Percentiles rank a stretch among this genome's conserved stretches.
Evolutionary conservation across 805 yeast genomes (phyloP).

Genomic region (Sugiyamaella lignohabitans): DNA sequence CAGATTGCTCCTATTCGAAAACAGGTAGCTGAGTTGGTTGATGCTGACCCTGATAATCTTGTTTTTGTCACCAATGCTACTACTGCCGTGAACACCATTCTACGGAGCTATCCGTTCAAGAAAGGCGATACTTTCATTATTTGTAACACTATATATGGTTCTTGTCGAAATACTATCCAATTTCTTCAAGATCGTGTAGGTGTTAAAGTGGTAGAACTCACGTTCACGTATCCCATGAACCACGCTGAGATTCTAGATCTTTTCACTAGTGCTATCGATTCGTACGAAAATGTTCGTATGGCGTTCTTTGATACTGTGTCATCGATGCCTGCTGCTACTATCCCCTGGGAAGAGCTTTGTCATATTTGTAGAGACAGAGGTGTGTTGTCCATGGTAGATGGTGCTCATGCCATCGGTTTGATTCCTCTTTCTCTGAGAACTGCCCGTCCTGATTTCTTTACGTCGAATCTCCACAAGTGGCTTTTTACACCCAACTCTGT

Average conservation of each 20-base stretch:
- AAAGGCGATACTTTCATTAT: conserved; percentile 47
- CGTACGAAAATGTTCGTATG: conserved; percentile 29
- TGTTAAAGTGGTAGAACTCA: conserved; percentile 35
- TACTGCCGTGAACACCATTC: conserved; percentile 49
- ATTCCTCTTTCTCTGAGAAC: conserved; percentile 23
- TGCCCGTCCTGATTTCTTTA: conserved; percentile 52
- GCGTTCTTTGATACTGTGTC: conserved; percentile 51
- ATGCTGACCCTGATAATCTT: conserved; percentile 41
- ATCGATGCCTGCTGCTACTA: conserved; percentile 55
- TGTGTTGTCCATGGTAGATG: conserved; percentile 57
- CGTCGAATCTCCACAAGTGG: conserved; percentile 69
- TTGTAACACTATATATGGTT: conserved; percentile 46
- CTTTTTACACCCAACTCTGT: conserved; percentile 50
- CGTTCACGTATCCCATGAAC: conserved; percentile 40
- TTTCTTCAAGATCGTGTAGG: conserved; percentile 28
- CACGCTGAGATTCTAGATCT: conserved; percentile 36
- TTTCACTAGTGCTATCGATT: conserved; percentile 21
- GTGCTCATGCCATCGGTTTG: conserved; percentile 62
- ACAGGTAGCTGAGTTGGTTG: conserved; percentile 39
- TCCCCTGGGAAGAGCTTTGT: conserved; percentile 51
- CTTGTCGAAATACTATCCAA: conserved; percentile 45
- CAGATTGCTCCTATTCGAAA: conserved; percentile 26
- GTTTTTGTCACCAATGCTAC: conserved; percentile 59
- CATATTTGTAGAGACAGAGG: conserved; percentile 40
- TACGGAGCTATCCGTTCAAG: conserved; percentile 47